These are phyloP conservation scores for Babesia divergens DNA, from an alignment of 169 alveolate genomes.

Conservation along the genomic window DNA sequence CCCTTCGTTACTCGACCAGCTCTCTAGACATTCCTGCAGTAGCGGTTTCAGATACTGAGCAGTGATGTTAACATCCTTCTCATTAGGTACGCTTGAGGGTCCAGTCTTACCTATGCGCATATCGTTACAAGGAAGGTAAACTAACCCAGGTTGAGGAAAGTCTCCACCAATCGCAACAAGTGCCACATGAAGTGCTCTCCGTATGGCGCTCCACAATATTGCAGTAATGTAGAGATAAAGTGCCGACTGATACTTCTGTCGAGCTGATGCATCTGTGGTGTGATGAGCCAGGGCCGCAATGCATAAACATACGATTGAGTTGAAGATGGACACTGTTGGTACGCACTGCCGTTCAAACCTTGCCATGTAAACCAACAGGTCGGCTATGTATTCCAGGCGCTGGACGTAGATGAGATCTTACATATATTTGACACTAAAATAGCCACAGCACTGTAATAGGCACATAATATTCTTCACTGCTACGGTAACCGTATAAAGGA, in stretches of 20 bases:
- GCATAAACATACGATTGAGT: slow-evolving; percentile 38
- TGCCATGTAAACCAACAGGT: slow-evolving; percentile 52
- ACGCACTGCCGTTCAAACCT: slow-evolving; percentile 58
- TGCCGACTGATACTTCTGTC: slow-evolving; percentile 62
- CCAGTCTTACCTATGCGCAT: slow-evolving; percentile 22
- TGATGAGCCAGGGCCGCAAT: neutral
- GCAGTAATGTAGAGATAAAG: slow-evolving; percentile 43
- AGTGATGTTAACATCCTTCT: slow-evolving; percentile 35
- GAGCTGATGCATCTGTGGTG: slow-evolving; percentile 34
- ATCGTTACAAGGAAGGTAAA: neutral
- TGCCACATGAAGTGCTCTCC: slow-evolving; percentile 20
- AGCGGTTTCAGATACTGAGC: slow-evolving; percentile 36
- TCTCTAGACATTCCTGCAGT: slow-evolving; percentile 43
- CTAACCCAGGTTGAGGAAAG: slow-evolving; percentile 37
- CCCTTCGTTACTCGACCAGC: slow-evolving; percentile 19
- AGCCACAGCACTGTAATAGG: neutral
- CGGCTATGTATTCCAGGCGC: slow-evolving; percentile 60
- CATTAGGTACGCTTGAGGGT: slow-evolving; percentile 2
- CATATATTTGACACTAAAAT: neutral
- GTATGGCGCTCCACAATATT: slow-evolving; percentile 62
- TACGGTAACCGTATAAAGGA: neutral
- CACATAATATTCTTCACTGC: neutral
- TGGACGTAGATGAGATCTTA: neutral
- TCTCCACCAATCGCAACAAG: slow-evolving; percentile 34
- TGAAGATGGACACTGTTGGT: slow-evolving; percentile 41